phyloP scores from a whole-genome alignment of 331 rosid genomes.

The Saraca asoca region DNA sequence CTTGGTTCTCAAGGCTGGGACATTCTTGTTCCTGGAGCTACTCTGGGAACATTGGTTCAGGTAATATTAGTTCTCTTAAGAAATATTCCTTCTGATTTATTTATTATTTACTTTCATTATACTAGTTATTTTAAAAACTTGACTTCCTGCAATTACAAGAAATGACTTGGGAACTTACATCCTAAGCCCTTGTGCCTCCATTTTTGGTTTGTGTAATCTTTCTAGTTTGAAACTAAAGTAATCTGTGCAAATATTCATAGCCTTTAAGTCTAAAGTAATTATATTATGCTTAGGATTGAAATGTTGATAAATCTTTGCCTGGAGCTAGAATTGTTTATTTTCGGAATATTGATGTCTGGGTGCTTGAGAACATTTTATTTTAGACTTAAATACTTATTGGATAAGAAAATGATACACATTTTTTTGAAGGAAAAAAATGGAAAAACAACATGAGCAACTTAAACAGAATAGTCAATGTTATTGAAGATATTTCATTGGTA shows the following conservation, averaged over 20 bases:
- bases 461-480: too few relatives aligned
- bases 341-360: background rate
- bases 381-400: too few relatives aligned
- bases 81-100: conserved; percentile 14
- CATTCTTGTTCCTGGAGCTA: conserved; percentile 89
- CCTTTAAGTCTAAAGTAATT: background rate
- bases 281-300: background rate
- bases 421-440: too few relatives aligned
- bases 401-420: too few relatives aligned
- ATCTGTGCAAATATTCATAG: background rate
- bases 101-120: background rate
- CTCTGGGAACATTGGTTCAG: conserved; percentile 81
- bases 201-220: too few relatives aligned
- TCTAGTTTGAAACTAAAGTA: too few relatives aligned
- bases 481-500: too few relatives aligned
- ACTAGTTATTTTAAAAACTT: too few relatives aligned
- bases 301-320: background rate
- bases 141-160: too few relatives aligned
- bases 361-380: background rate
- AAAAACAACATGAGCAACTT: too few relatives aligned
- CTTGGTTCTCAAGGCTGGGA: conserved; percentile 98
- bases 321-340: background rate
- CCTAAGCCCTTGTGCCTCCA: too few relatives aligned
- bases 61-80: conserved; percentile 45
- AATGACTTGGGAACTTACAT: too few relatives aligned